A percentile compares a stretch with the other conserved stretches of the same genome.
Evolutionary conservation across 2,329 filamentous ascomycete genomes (phyloP).

Genomic region (Claviceps quebecensis): DNA sequence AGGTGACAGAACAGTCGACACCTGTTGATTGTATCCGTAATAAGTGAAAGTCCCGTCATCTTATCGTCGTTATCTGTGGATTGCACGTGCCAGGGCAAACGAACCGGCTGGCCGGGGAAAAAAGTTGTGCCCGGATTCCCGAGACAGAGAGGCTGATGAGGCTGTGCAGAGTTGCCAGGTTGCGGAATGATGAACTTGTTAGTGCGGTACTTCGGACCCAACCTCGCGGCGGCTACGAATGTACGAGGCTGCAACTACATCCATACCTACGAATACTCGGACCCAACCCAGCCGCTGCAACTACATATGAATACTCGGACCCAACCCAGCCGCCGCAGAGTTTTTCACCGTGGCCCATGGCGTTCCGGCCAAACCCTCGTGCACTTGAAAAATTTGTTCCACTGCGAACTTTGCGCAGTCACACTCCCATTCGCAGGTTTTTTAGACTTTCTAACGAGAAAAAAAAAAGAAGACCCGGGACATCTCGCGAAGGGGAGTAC

Average conservation of each 20-base stretch:
- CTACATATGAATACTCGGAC: conserved; percentile 11
- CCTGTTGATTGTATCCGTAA: too few species aligned
- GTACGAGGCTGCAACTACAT: conserved; percentile 1
- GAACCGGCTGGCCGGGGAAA: not conserved
- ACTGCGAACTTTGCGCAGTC: too few species aligned
- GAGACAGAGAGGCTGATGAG: not conserved
- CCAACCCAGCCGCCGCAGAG: conserved; percentile 15
- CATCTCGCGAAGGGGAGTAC: not conserved
- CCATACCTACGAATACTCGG: conserved; percentile 5
- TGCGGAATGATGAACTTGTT: conserved; percentile 20
- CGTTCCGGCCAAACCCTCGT: too few species aligned
- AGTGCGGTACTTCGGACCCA: conserved; percentile 21
- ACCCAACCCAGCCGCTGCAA: conserved; percentile 14
- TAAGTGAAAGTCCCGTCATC: too few species aligned
- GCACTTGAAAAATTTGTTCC: too few species aligned
- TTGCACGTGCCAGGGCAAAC: too few species aligned
- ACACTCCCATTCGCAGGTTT: not conserved
- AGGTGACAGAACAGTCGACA: too few species aligned
- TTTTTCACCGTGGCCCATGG: conserved; percentile 10
- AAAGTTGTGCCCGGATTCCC: not conserved
- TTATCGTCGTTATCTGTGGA: too few species aligned
- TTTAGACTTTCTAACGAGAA: not conserved
- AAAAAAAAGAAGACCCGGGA: not conserved
- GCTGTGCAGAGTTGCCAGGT: conserved; percentile 4
- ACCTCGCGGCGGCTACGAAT: conserved; percentile 11